These are phyloP conservation scores for Epichloe scottii DNA, from an alignment of 2,329 filamentous ascomycete genomes.

Conservation along the genomic window DNA sequence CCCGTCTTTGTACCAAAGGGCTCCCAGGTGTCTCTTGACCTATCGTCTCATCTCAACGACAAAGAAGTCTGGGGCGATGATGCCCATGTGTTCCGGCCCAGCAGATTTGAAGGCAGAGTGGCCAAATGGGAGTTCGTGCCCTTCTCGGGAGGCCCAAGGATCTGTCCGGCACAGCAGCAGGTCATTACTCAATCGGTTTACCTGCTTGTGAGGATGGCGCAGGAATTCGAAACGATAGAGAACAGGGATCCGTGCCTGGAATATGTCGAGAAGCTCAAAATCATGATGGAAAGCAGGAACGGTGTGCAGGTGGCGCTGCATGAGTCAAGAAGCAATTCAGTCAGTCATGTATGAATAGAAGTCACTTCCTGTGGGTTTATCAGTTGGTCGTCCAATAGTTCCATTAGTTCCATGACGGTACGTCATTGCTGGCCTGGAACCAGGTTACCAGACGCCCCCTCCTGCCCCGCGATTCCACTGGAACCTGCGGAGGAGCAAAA, in stretches of 20 bases:
- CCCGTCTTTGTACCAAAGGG: too few relatives aligned
- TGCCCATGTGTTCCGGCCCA: constrained; percentile 1
- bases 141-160: constrained; percentile 6
- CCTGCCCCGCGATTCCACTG: neutral
- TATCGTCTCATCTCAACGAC: constrained; percentile 5
- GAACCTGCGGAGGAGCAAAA: neutral
- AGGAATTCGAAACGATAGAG: constrained; percentile 1
- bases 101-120: constrained; percentile 4
- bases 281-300: constrained; percentile 5
- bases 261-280: constrained; percentile 3
- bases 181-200: constrained; percentile 4
- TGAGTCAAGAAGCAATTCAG: neutral
- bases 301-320: constrained; percentile 5
- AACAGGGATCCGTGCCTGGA: constrained; percentile 4
- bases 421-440: neutral
- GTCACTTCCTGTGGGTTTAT: too few relatives aligned
- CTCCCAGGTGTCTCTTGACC: too few relatives aligned
- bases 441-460: neutral
- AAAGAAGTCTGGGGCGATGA: constrained; percentile 2
- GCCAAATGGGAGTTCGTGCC: constrained; percentile 5
- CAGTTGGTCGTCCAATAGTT: too few relatives aligned
- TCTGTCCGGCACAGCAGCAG: constrained; percentile 6
- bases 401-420: neutral
- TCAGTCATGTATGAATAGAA: too few relatives aligned
- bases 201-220: constrained; percentile 3